Percentiles rank a stretch among this genome's conserved stretches.
phyloP scores from a whole-genome alignment of 768 basidiomycete species.

The Suillus cothurnatus region DNA sequence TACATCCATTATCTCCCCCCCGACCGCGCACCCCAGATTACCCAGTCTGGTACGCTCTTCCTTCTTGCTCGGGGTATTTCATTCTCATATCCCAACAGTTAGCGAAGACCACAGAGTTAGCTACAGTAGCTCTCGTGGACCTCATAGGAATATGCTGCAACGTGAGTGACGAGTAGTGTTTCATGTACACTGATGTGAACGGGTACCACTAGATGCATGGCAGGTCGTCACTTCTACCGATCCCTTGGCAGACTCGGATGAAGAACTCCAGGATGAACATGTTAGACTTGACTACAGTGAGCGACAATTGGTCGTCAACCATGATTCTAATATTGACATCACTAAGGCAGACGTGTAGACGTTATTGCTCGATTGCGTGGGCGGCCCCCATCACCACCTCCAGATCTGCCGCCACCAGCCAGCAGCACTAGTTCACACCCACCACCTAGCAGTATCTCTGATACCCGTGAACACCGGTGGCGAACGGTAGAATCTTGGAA shows the following conservation, averaged over 20 bases:
- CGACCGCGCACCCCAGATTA: slow-evolving; percentile 20
- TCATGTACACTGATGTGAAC: slow-evolving; percentile 1
- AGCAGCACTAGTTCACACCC: neutral
- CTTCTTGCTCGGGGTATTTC: neutral
- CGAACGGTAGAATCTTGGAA: slow-evolving; percentile 42
- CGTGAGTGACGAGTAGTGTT: slow-evolving; percentile 34
- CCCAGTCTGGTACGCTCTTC: slow-evolving; percentile 26
- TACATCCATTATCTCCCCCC: slow-evolving; percentile 38
- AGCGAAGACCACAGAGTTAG: slow-evolving; percentile 21
- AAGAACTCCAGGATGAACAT: slow-evolving; percentile 66
- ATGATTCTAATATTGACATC: neutral
- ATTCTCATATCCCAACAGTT: neutral
- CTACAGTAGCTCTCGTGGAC: slow-evolving; percentile 19
- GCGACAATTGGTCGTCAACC: slow-evolving; percentile 23
- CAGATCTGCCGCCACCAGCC: slow-evolving; percentile 20
- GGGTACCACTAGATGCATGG: slow-evolving; percentile 63
- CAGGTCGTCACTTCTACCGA: slow-evolving; percentile 62
- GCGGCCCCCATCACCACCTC: slow-evolving; percentile 50
- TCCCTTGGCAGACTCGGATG: slow-evolving; percentile 73
- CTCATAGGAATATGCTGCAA: slow-evolving; percentile 47
- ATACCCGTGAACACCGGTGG: slow-evolving; percentile 38
- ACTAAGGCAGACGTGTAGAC: slow-evolving; percentile 50
- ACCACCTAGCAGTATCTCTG: slow-evolving; percentile 12
- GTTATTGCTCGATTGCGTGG: slow-evolving; percentile 56
- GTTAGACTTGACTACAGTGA: slow-evolving; percentile 66